Conservation (phyloP, 768 basidiomycete genomes). For the Leccinum uliginosum region DNA sequence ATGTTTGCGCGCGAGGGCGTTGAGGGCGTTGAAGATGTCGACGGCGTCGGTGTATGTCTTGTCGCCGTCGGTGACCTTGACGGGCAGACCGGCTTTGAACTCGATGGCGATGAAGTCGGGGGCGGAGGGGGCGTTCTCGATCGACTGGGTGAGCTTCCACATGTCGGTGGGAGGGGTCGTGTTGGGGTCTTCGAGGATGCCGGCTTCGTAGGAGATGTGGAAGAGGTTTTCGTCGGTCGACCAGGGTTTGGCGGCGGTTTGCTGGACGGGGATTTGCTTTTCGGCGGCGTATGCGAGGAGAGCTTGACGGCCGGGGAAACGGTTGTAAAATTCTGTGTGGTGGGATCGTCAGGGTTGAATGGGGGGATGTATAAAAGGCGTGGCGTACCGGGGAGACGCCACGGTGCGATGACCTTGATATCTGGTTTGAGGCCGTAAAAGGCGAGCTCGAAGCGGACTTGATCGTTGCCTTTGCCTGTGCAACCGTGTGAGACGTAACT, state of each 20-base stretch:
- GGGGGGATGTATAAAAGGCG: background rate
- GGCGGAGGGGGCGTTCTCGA: constrained; percentile 72
- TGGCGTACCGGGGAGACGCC: background rate
- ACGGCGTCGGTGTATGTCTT: constrained; percentile 86
- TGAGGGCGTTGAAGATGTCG: constrained; percentile 89
- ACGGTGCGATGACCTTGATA: background rate
- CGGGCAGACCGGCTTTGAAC: constrained; percentile 83
- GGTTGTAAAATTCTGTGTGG: constrained; percentile 84
- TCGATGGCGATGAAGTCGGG: constrained; percentile 83
- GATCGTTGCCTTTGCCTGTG: constrained; percentile 40
- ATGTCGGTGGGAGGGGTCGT: constrained; percentile 92
- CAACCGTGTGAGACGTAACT: constrained; percentile 98
- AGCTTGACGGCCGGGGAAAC: constrained; percentile 92
- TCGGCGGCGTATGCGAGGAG: constrained; percentile 86
- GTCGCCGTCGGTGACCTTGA: constrained; percentile 57
- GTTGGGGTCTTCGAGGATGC: constrained; percentile 96
- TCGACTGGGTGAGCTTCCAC: constrained; percentile 94
- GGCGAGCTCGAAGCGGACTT: background rate
- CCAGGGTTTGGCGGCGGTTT: constrained; percentile 97
- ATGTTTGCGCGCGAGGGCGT: constrained; percentile 89
- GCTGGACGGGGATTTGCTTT: constrained; percentile 87
- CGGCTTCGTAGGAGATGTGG: constrained; percentile 99
- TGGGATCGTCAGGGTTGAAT: background rate
- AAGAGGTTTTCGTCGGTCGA: constrained; percentile 99
- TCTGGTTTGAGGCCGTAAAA: background rate